phyloP scores from a whole-genome alignment of 2,329 filamentous ascomycete genomes.

The Didymella glomerata region DNA sequence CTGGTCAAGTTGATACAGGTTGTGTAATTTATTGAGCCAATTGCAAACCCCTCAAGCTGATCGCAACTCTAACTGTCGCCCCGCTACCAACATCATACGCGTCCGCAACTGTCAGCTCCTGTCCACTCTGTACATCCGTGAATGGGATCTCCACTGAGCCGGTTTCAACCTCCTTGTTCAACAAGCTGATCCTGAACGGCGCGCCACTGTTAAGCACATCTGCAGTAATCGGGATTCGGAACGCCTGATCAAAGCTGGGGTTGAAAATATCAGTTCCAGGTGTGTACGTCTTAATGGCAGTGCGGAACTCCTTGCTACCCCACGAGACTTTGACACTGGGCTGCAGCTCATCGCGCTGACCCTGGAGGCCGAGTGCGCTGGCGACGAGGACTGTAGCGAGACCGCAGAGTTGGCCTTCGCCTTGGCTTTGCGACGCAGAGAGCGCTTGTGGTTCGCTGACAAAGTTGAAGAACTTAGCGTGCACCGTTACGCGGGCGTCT shows the following conservation, averaged over 20 bases:
- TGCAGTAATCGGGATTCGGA: constrained; percentile 54
- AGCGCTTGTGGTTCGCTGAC: constrained; percentile 48
- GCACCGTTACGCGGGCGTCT: constrained; percentile 48
- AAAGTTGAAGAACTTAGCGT: constrained; percentile 55
- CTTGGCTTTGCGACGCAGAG: constrained; percentile 39
- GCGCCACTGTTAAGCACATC: constrained; percentile 36
- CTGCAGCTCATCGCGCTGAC: constrained; percentile 55
- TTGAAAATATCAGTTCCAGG: constrained; percentile 60
- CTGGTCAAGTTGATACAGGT: no score
- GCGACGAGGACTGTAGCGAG: constrained; percentile 57
- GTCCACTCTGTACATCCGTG: constrained; percentile 35
- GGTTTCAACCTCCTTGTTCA: constrained; percentile 41
- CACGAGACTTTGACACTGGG: constrained; percentile 58
- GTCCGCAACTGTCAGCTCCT: constrained; percentile 31
- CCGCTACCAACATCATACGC: constrained; percentile 41
- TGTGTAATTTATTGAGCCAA: constrained; percentile 16
- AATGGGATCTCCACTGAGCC: constrained; percentile 40
- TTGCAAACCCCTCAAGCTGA: constrained; percentile 37
- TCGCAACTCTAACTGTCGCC: constrained; percentile 34
- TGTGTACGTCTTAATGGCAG: constrained; percentile 54
- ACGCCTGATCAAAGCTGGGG: constrained; percentile 58
- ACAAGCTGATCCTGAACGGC: constrained; percentile 37
- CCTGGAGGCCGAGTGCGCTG: constrained; percentile 54
- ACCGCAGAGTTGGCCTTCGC: constrained; percentile 49
- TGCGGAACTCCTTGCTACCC: constrained; percentile 55